Evolutionary conservation across 768 basidiomycete species (phyloP).

Genomic region (Termitomyces sp.): DNA sequence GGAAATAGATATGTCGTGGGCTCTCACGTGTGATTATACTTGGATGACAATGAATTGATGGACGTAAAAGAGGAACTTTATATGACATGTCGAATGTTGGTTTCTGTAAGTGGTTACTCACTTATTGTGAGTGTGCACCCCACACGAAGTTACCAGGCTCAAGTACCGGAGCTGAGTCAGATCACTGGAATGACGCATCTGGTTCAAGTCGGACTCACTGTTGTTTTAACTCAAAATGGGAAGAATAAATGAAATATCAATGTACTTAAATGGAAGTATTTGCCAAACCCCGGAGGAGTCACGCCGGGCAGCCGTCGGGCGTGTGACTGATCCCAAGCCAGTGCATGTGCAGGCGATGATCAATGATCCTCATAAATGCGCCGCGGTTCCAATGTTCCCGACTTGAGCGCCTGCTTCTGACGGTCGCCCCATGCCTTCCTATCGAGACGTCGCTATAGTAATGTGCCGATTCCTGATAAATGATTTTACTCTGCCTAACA

Average conservation of each 20-base stretch:
- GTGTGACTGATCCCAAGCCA: neutral
- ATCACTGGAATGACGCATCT: neutral
- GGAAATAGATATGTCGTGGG: neutral
- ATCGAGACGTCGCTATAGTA: neutral
- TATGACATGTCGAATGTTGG: neutral
- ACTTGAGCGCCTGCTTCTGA: neutral
- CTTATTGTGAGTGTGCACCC: neutral
- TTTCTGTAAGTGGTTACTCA: neutral
- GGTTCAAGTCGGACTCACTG: too few relatives aligned
- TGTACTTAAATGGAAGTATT: neutral
- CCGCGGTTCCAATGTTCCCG: neutral
- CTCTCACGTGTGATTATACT: neutral
- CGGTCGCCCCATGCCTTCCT: neutral
- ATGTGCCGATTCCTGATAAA: neutral
- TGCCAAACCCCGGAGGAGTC: neutral
- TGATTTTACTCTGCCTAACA: neutral
- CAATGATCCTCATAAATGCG: too few relatives aligned
- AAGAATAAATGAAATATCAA: neutral
- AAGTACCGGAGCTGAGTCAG: neutral
- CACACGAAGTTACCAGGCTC: neutral
- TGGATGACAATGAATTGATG: neutral
- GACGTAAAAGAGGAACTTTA: neutral
- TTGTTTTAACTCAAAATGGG: neutral
- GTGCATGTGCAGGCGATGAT: too few relatives aligned
- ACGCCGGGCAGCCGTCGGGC: neutral